A percentile compares a stretch with the other conserved stretches of the same genome.
Conservation (phyloP, 1,284 basidiomycete species). For the Singerocomus inundabilis region DNA sequence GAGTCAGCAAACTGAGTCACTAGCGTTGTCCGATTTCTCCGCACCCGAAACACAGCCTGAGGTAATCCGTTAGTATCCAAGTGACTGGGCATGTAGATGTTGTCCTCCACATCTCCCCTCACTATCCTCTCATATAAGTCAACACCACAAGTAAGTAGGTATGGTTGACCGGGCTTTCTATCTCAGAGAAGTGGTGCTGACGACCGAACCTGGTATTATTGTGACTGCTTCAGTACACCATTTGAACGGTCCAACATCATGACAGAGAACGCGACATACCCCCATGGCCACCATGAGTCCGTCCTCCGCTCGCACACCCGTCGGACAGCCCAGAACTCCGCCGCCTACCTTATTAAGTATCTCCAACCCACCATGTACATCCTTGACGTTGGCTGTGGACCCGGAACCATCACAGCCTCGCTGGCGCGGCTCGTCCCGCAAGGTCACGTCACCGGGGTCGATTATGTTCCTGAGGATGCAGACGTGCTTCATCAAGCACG, state of each 20-base stretch:
- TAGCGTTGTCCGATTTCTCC: too few relatives aligned
- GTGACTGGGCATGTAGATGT: too few relatives aligned
- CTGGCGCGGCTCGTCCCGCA: constrained; percentile 40
- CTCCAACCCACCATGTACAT: constrained; percentile 41
- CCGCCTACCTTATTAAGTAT: constrained; percentile 40
- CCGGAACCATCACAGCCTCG: constrained; percentile 44
- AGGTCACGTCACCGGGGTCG: constrained; percentile 43
- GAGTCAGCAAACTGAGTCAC: too few relatives aligned
- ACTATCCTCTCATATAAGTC: too few relatives aligned
- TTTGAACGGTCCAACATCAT: neutral
- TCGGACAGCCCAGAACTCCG: constrained; percentile 44
- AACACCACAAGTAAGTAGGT: neutral
- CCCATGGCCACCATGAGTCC: constrained; percentile 40
- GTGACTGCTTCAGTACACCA: neutral
- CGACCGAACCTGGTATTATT: neutral
- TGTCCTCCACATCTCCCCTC: too few relatives aligned
- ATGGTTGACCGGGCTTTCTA: neutral
- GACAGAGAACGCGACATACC: constrained; percentile 10
- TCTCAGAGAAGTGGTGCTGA: neutral
- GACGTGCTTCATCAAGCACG: constrained; percentile 30
- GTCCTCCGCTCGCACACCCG: constrained; percentile 41
- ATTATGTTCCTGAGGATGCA: constrained; percentile 22
- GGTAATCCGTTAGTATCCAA: too few relatives aligned
- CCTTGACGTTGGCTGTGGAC: constrained; percentile 48
- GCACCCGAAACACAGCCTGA: too few relatives aligned